These are phyloP conservation scores for Fraxinus americana DNA, from an alignment of 257 asterid genomes.

Conservation along the genomic window DNA sequence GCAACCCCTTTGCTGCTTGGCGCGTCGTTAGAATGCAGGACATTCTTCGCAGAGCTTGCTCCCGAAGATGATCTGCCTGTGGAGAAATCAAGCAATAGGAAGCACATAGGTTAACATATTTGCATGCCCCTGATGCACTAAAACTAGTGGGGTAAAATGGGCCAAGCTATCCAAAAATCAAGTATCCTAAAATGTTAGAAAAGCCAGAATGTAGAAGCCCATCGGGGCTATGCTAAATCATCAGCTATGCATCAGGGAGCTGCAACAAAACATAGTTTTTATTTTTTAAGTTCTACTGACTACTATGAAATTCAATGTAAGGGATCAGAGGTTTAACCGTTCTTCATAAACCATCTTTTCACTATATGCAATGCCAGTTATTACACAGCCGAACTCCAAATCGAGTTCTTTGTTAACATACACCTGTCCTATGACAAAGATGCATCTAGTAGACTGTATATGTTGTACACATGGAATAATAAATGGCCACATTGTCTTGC, in stretches of 20 bases:
- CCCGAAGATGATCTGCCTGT: slow-evolving; percentile 95
- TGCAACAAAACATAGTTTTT: too few relatives aligned
- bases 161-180: not conserved
- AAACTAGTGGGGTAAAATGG: not conserved
- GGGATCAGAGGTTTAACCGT: too few relatives aligned
- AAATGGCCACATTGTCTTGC: too few relatives aligned
- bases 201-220: too few relatives aligned
- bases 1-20: slow-evolving; percentile 80
- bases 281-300: too few relatives aligned
- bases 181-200: not conserved
- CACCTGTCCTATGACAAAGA: not conserved
- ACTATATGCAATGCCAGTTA: not conserved
- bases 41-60: slow-evolving; percentile 85
- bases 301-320: too few relatives aligned
- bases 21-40: slow-evolving; percentile 66
- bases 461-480: too few relatives aligned
- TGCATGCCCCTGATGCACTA: not conserved
- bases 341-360: not conserved
- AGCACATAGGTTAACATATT: not conserved
- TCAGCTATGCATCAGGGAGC: too few relatives aligned
- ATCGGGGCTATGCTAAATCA: too few relatives aligned
- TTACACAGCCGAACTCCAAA: not conserved
- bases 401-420: not conserved
- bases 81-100: not conserved
- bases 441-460: too few relatives aligned